phyloP scores from a whole-genome alignment of 371 early-diverging fungal species.

The Mucor irregularis region DNA sequence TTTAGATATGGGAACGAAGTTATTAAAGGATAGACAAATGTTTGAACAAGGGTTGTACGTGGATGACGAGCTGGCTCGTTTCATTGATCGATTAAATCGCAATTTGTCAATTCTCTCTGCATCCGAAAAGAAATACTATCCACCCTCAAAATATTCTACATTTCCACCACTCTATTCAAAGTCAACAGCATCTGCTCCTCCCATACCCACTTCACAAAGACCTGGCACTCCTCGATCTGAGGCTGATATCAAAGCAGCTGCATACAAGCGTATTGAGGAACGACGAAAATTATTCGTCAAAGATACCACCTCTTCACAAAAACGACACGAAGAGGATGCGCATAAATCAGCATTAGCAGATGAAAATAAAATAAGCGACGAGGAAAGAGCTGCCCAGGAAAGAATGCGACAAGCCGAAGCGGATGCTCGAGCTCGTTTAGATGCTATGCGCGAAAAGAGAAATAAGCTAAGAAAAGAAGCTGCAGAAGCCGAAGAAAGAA shows the following conservation, averaged over 20 bases:
- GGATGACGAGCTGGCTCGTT: conserved; percentile 31
- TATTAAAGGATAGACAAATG: conserved; percentile 40
- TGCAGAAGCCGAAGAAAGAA: conserved; percentile 28
- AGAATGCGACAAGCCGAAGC: conserved; percentile 40
- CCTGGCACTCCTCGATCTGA: conserved; percentile 46
- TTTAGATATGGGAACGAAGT: conserved; percentile 8
- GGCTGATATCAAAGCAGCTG: conserved; percentile 48
- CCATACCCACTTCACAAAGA: conserved; percentile 40
- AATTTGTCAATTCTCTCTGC: neutral
- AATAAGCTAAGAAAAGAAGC: conserved; percentile 24
- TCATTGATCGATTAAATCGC: conserved; percentile 34
- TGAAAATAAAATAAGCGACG: conserved; percentile 14
- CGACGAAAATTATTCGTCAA: conserved; percentile 25
- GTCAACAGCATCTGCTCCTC: conserved; percentile 26
- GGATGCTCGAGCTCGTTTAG: conserved; percentile 34
- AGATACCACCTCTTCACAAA: neutral
- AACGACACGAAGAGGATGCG: neutral
- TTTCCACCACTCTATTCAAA: neutral
- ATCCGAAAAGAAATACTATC: neutral
- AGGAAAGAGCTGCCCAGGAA: conserved; percentile 43
- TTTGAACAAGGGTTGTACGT: conserved; percentile 50
- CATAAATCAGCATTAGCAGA: neutral
- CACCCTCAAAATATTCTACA: neutral
- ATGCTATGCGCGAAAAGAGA: conserved; percentile 31
- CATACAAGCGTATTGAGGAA: conserved; percentile 40